Percentiles rank a stretch among this genome's conserved stretches.
These are phyloP conservation scores for Yamadazyma insecticola DNA, from an alignment of 805 yeast genomes.

Conservation along the genomic window DNA sequence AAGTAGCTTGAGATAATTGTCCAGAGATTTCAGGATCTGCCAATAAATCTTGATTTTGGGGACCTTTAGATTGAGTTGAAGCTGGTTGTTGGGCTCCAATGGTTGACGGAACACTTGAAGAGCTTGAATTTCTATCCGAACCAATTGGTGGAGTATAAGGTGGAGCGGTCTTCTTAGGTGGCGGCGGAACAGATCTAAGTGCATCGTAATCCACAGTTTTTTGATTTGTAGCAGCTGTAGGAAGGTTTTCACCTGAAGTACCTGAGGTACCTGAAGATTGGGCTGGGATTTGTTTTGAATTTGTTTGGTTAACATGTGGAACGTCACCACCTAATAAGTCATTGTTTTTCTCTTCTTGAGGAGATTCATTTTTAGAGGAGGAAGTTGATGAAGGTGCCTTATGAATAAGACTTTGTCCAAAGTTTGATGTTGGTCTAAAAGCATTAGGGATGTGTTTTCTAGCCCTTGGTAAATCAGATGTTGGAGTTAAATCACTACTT, in stretches of 20 bases:
- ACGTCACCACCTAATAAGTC: slow-evolving; percentile 35
- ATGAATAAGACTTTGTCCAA: slow-evolving; percentile 68
- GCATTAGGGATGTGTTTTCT: slow-evolving; percentile 31
- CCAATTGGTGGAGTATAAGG: slow-evolving; percentile 15
- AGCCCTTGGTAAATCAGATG: slow-evolving; percentile 26
- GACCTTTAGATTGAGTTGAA: slow-evolving; percentile 3
- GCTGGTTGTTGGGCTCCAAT: slow-evolving; percentile 7
- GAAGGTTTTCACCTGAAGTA: too few relatives aligned
- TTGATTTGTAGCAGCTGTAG: slow-evolving; percentile 4
- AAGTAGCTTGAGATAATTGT: slow-evolving; percentile 70
- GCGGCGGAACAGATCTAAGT: slow-evolving; percentile 43
- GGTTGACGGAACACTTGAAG: slow-evolving; percentile 6
- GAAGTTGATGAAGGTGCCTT: slow-evolving; percentile 14
- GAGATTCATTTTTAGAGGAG: slow-evolving; percentile 4
- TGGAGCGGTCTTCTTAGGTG: slow-evolving; percentile 23
- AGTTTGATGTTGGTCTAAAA: slow-evolving; percentile 79
- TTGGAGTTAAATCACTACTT: slow-evolving; percentile 27
- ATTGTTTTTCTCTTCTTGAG: slow-evolving; percentile 15
- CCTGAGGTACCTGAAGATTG: too few relatives aligned
- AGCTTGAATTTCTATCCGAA: slow-evolving; percentile 9
- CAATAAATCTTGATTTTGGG: slow-evolving; percentile 36
- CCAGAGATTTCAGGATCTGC: slow-evolving; percentile 62
- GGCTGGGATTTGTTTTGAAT: slow-evolving; percentile 1
- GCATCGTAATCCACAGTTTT: slow-evolving; percentile 45
- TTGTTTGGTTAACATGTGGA: not conserved